Base-by-base conservation (phyloP, 768 basidiomycete genomes). In the Collybiopsis luxurians region DNA sequence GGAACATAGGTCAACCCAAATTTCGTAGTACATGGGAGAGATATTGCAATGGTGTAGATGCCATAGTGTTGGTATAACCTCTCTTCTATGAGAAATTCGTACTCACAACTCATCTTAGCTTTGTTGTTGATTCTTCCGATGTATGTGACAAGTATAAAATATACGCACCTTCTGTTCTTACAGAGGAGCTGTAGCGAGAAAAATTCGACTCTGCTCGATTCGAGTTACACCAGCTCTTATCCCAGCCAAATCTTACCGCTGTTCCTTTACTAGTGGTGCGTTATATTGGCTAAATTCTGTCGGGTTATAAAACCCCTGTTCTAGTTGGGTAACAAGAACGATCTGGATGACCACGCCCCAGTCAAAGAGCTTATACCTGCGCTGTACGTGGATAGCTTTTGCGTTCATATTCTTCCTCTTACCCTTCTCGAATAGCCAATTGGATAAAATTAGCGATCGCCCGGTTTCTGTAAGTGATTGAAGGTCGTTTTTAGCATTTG, bases 11-110 rank as follows among this genome's bases (percentile, higher is more conserved):
- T 28, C 94, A 96, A 74, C 90, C 93, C 5, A 92, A 91, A 68
- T 97, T 95, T 68, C 84, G 95, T 43, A 91, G 90, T 34, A 94
- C 95, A 87, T 97, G 92, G 92, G 92, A 95, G 70, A 79, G 95
- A 43, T 97, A 96, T 70, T 95, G 93, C 71, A 83, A 87, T 60
- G 95, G 94, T 9, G 92, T 92, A 1, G 92, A 96, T 66, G 95
- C 95, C 24, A 86, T 97, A 34, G 82, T 96, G 92, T 95, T 69
- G 65, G 89, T 70, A 42, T 28, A 28, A 23, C 31, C 17, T 12
- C 50, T 63, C 49, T 65, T 28, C 21, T 17, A 43, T 15, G 3
- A 13, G 13, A 40, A 27, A 10, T 17, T 2, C 12, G 28, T 17
- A 28, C 13, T 6, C 13, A 30, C 31, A 12, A 28, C 4, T 21